Evolutionary conservation across 2,329 filamentous ascomycete species (phyloP), one percentile per base, ranked within the genome.

Genomic region (Pseudogymnoascus sp.): DNA sequence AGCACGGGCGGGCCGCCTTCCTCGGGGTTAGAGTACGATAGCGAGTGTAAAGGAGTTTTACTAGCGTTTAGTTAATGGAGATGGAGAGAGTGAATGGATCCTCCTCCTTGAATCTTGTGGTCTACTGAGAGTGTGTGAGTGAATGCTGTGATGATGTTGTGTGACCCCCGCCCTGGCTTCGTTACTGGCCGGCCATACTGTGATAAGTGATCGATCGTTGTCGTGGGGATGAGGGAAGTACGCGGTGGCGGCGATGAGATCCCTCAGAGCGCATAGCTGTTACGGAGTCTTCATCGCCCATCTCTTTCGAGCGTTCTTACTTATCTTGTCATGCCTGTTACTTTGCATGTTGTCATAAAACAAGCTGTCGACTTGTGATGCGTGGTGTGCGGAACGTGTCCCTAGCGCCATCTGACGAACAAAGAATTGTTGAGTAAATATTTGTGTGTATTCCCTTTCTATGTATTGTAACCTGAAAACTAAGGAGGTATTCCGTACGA

Each of bases 41-140:
- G 21, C 13, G 8, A 37, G 34, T 5, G 11, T 19, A 41, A 60
- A n/a, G 36, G 31, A 34, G 34, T 62, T 65, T 65, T 67, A 67
- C 66, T 60, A 65, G 66, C 66, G 66, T 66, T 66, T 36, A 68
- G 67, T 51, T 68, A 71, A 65, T 67, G 69, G 45, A 71, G 67
- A 61, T 69, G 65, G 43, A 68, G 63, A 1, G 25, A 54, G 48
- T 16, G 8, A 28, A 31, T 31, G 3, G 13, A 31, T 16, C 48
- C 48, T 54, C 48, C 14, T 31, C 19, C 48, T 54, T 54, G 48
- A 54, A 31, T 31, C 16, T 16, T 21, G 14, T 31, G 2, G 28
- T 16, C 7, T 51, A 14, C 13, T 21, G 39, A 10, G 21, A 25
- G 4, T n/a, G 23, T 28, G 23, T 16, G 23, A 54, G 48, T 54